Percentiles rank a stretch among this genome's conserved stretches.
Conservation (phyloP, 2,329 filamentous ascomycete species). For the Emergomyces orientalis region DNA sequence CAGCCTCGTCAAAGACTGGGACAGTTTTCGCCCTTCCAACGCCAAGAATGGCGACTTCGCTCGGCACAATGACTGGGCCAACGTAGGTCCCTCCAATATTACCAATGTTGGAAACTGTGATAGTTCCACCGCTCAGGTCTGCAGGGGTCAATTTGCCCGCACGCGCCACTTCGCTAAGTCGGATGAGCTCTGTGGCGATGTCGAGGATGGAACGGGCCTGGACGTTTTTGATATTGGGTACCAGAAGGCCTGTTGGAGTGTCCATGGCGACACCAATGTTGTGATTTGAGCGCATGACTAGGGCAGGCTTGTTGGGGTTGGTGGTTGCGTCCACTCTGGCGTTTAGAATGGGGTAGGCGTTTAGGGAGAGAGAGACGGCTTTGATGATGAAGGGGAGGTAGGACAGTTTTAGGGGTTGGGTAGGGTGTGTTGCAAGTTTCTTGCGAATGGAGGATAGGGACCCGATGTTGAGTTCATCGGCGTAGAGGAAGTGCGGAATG, state of each 20-base stretch:
- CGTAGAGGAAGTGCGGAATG: slow-evolving; percentile 94
- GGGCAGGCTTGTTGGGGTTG: slow-evolving; percentile 56
- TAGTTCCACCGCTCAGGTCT: slow-evolving; percentile 78
- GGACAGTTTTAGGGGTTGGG: slow-evolving; percentile 58
- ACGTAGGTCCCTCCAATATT: slow-evolving; percentile 90
- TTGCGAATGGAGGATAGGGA: slow-evolving; percentile 61
- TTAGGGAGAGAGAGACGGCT: slow-evolving; percentile 75
- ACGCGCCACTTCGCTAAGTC: slow-evolving; percentile 63
- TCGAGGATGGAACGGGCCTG: slow-evolving; percentile 64
- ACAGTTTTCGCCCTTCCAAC: slow-evolving; percentile 71
- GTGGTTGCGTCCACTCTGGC: slow-evolving; percentile 61
- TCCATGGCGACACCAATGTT: slow-evolving; percentile 97
- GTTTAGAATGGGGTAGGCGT: slow-evolving; percentile 78
- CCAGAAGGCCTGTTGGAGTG: slow-evolving; percentile 75
- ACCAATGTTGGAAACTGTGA: slow-evolving; percentile 94
- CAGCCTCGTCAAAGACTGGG: slow-evolving; percentile 59
- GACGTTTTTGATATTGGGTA: slow-evolving; percentile 85
- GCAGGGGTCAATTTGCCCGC: slow-evolving; percentile 63
- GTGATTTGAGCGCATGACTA: slow-evolving; percentile 74
- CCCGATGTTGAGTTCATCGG: slow-evolving; percentile 78
- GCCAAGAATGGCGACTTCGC: slow-evolving; percentile 84
- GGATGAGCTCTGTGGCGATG: slow-evolving; percentile 65
- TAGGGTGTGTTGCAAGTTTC: slow-evolving; percentile 47
- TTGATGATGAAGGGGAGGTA: slow-evolving; percentile 95
- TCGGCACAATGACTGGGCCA: slow-evolving; percentile 80